phyloP scores from a whole-genome alignment of 345 rosid species.

The Leavenworthia alabamica region DNA sequence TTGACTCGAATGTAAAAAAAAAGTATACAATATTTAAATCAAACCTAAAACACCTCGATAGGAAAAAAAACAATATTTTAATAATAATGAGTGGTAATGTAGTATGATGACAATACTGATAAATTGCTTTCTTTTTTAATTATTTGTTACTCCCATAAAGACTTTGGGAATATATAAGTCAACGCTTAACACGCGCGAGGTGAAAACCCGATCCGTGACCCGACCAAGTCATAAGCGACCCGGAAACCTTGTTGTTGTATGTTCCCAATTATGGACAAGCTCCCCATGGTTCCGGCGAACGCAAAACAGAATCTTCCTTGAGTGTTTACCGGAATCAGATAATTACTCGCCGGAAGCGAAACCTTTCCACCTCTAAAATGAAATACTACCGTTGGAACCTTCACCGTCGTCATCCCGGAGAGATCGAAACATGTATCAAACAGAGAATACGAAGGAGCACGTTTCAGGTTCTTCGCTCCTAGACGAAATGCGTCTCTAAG shows the following conservation, averaged over 20 bases:
- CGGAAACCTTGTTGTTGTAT: conserved; percentile 95
- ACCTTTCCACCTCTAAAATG: conserved; percentile 58
- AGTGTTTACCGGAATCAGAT: conserved; percentile 70
- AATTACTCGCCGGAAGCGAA: conserved; percentile 81
- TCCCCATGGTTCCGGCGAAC: conserved; percentile 84
- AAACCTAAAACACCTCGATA: not conserved
- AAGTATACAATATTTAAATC: not conserved
- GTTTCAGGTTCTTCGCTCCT: conserved; percentile 39
- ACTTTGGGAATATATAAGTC: conserved; percentile 8
- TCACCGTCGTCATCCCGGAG: conserved; percentile 52
- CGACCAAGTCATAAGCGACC: conserved; percentile 67
- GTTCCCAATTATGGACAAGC: conserved; percentile 80
- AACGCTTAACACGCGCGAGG: conserved; percentile 56
- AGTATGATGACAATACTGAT: not conserved
- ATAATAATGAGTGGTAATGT: not conserved
- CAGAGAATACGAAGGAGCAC: conserved; percentile 51
- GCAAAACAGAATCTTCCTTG: conserved; percentile 83
- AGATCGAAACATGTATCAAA: conserved; percentile 80
- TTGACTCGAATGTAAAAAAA: not conserved
- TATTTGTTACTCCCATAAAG: not conserved
- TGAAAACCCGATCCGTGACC: conserved; percentile 73
- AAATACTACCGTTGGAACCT: conserved; percentile 71
- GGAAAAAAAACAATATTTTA: not conserved
- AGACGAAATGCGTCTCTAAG: conserved; percentile 55
- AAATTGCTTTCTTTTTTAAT: not conserved